Percentiles rank a stretch among this genome's conserved stretches.
These are phyloP conservation scores for Coelastrella sp. DNA, from an alignment of 139 green algal species.

Conservation along the genomic window DNA sequence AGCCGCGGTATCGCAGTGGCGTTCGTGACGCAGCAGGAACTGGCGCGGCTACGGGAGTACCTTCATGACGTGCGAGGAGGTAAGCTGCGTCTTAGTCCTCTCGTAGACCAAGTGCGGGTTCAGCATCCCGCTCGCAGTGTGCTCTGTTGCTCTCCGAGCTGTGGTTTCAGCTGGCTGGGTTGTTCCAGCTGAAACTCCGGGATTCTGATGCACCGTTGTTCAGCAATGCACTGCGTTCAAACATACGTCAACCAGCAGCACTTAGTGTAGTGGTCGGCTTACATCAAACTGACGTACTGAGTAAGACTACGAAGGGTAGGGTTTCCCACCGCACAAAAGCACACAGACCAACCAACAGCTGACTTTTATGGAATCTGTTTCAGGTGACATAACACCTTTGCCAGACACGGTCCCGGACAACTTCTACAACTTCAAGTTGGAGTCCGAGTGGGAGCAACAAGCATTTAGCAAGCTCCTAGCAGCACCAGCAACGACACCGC, in stretches of 20 bases:
- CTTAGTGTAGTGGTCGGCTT: too few species aligned
- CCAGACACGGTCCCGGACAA: conserved; percentile 22
- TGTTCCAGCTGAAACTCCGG: too few species aligned
- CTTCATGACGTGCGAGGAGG: conserved; percentile 53
- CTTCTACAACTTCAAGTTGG: conserved; percentile 49
- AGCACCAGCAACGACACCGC: conserved; percentile 15
- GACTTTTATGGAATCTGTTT: neutral
- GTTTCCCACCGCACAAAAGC: neutral
- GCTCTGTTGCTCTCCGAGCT: too few species aligned
- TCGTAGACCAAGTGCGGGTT: too few species aligned
- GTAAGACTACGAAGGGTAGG: too few species aligned
- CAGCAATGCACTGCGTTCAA: too few species aligned
- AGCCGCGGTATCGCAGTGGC: conserved; percentile 74
- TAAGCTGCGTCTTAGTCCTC: neutral
- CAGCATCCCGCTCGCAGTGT: too few species aligned
- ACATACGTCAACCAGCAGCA: too few species aligned
- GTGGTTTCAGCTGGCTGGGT: too few species aligned
- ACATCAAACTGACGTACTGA: too few species aligned
- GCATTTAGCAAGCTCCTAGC: conserved; percentile 49
- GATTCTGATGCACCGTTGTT: too few species aligned
- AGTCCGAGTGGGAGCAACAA: conserved; percentile 60
- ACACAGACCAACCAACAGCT: too few species aligned
- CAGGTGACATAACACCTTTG: conserved; percentile 36
- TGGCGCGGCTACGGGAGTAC: conserved; percentile 56
- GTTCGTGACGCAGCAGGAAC: conserved; percentile 66